phyloP scores from a whole-genome alignment of 495 filamentous ascomycete genomes.

The Neurospora sp. region DNA sequence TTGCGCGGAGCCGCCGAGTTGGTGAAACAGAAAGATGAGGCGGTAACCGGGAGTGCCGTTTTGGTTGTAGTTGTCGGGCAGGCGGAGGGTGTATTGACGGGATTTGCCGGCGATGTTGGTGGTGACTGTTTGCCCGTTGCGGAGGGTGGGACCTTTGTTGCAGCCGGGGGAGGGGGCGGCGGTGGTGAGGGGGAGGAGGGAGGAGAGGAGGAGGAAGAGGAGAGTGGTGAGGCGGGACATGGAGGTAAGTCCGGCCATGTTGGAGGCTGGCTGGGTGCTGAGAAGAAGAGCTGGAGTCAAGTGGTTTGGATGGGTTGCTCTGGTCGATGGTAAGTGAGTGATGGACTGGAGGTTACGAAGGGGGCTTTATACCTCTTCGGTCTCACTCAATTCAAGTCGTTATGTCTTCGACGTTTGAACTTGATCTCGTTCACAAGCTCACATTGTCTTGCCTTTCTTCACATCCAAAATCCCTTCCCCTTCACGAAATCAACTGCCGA shows the following conservation, averaged over 20 bases:
- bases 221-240: neutral
- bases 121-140: constrained; percentile 20
- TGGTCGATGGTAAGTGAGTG: neutral
- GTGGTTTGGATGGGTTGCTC: neutral
- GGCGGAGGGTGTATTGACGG: constrained; percentile 28
- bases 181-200: neutral
- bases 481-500: neutral
- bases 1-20: constrained; percentile 27
- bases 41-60: constrained; percentile 25
- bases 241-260: neutral
- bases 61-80: constrained; percentile 35
- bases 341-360: neutral
- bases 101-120: constrained; percentile 17
- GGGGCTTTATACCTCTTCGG: neutral
- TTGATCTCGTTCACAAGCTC: neutral
- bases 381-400: neutral
- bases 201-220: neutral
- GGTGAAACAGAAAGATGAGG: constrained; percentile 34
- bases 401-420: neutral
- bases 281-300: neutral
- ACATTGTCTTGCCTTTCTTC: neutral
- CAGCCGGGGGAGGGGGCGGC: constrained; percentile 28
- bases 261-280: neutral
- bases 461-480: neutral
- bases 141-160: constrained; percentile 27